Percentiles rank a stretch among this genome's conserved stretches.
Conservation (phyloP, 2,329 filamentous ascomycete genomes). For the Alternaria arborescens region DNA sequence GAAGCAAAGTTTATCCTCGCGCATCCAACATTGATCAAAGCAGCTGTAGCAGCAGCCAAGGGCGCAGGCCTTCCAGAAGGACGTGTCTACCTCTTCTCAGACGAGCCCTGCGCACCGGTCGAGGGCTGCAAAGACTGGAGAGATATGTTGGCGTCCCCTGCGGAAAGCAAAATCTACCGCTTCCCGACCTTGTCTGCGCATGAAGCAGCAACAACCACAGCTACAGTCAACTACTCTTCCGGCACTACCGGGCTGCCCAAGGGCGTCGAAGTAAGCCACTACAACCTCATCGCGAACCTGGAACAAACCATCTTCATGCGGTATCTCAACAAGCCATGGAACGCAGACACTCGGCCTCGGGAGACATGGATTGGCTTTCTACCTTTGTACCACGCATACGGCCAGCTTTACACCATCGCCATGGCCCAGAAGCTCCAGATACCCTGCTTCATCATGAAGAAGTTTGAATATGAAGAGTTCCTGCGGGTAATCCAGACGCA, state of each 20-base stretch:
- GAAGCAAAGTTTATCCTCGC: conserved; percentile 43
- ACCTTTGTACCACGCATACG: conserved; percentile 58
- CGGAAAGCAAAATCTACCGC: conserved; percentile 37
- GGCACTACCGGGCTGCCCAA: conserved; percentile 64
- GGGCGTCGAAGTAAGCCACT: conserved; percentile 60
- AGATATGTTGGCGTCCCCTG: conserved; percentile 36
- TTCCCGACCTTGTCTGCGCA: conserved; percentile 38
- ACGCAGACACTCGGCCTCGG: conserved; percentile 50
- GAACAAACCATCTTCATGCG: conserved; percentile 60
- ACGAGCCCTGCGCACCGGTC: conserved; percentile 32
- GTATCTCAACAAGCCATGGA: conserved; percentile 53
- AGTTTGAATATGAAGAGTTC: conserved; percentile 53
- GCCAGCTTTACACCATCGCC: conserved; percentile 53
- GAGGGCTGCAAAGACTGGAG: conserved; percentile 45
- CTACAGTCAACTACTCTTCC: conserved; percentile 62
- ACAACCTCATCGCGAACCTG: conserved; percentile 61
- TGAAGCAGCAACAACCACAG: conserved; percentile 44
- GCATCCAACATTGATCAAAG: conserved; percentile 41
- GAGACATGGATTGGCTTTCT: conserved; percentile 61
- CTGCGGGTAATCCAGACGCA: conserved; percentile 49
- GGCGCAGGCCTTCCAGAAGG: conserved; percentile 40
- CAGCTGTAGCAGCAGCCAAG: conserved; percentile 40
- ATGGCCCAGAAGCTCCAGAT: conserved; percentile 59
- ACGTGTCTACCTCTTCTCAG: conserved; percentile 46
- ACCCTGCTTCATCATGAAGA: conserved; percentile 53